A percentile compares a stretch with the other conserved stretches of the same genome.
Evolutionary conservation across 345 rosid genomes (phyloP).

Genomic region (Adansonia digitata): DNA sequence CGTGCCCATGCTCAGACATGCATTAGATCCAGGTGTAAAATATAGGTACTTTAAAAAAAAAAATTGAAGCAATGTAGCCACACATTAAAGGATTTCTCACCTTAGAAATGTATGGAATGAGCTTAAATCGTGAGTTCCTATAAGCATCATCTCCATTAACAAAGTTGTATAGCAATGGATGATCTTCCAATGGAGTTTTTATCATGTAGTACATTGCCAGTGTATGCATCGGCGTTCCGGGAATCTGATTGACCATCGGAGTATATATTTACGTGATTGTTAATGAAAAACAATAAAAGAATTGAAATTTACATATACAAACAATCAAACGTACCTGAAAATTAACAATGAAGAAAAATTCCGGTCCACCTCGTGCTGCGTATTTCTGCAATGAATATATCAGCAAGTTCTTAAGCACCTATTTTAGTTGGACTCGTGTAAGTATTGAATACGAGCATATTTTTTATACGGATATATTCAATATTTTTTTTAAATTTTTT

Average conservation of each 20-base stretch:
- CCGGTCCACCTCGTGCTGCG: conserved; percentile 52
- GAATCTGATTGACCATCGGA: conserved; percentile 44
- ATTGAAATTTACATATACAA: too few relatives aligned
- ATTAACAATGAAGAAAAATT: conserved; percentile 79
- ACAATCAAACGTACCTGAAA: conserved; percentile 50
- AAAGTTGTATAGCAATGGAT: conserved; percentile 65
- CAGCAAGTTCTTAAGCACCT: too few relatives aligned
- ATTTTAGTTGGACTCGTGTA: too few relatives aligned
- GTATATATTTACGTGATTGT: neutral
- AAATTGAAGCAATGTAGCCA: too few relatives aligned
- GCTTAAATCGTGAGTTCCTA: conserved; percentile 90
- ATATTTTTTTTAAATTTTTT: too few relatives aligned
- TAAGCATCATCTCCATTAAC: conserved; percentile 83
- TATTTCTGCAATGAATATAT: conserved; percentile 34
- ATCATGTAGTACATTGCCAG: conserved; percentile 73
- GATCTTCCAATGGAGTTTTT: conserved; percentile 64
- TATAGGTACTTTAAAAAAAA: too few relatives aligned
- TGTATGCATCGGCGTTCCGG: conserved; percentile 54
- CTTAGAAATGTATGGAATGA: conserved; percentile 90
- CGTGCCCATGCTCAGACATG: too few relatives aligned
- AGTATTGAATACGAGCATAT: too few relatives aligned
- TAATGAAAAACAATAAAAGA: neutral
- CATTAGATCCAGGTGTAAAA: too few relatives aligned
- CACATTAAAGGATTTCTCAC: conserved; percentile 27
- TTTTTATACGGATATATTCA: too few relatives aligned